A percentile compares a stretch with the other conserved stretches of the same genome.
Evolutionary conservation across 345 rosid genomes (phyloP).

Genomic region (Eucalyptus dawsonii): DNA sequence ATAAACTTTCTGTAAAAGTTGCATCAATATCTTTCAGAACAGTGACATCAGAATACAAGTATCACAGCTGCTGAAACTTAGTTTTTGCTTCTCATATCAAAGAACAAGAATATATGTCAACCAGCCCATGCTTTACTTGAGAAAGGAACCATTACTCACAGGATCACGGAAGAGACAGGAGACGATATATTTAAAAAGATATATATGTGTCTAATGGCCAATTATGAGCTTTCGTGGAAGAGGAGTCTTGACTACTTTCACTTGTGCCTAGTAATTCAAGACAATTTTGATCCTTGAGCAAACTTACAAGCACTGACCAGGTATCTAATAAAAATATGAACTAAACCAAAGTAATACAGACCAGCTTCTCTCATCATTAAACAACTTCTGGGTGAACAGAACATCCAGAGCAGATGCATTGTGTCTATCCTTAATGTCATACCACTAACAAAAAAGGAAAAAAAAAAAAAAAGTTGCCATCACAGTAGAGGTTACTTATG

Average conservation of each 20-base stretch:
- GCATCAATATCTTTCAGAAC: not conserved
- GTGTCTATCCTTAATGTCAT: not conserved
- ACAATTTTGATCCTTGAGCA: not conserved
- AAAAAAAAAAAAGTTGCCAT: not conserved
- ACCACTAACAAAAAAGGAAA: not conserved
- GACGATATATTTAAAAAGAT: not conserved
- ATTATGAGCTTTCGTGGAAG: not conserved
- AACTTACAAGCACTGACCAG: not conserved
- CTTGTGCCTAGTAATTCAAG: not conserved
- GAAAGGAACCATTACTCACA: not conserved
- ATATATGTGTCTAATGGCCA: not conserved
- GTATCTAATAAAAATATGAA: not conserved
- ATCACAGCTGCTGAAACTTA: not conserved
- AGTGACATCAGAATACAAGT: not conserved
- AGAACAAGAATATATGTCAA: not conserved
- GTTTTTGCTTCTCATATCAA: not conserved
- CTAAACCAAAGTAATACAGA: not conserved
- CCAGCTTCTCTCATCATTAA: not conserved
- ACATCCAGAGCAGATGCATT: not conserved
- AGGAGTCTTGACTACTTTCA: not conserved
- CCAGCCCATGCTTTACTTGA: not conserved
- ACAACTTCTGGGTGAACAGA: not conserved
- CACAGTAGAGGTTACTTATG: not conserved
- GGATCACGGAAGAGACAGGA: not conserved
- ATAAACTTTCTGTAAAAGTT: not conserved